Evolutionary conservation across 768 basidiomycete species (phyloP), one percentile per base, ranked within the genome.

Genomic region (Lentinula sp.): DNA sequence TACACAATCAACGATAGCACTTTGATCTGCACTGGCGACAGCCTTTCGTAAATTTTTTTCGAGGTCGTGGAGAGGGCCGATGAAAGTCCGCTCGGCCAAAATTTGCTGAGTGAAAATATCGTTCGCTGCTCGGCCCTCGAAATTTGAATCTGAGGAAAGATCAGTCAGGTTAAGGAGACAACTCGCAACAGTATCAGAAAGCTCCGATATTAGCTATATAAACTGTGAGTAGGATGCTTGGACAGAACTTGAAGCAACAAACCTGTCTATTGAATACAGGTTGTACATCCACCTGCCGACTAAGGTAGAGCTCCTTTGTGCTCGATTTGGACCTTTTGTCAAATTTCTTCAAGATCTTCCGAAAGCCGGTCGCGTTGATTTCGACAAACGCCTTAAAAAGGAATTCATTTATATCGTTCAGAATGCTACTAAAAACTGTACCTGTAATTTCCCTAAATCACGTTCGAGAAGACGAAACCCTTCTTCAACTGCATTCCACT

Each of bases 271-370:
- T 95, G 76, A 98, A 98, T 46, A 95, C 94, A 0, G 95, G 97
- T 67, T 98, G 97, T n/a, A 98, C 91, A 66, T 99, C 97, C 2
- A 99, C 95, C 71, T 98, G 97, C 35, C 97, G 86, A 50, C 92
- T 85, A 18, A 99, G 85, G 73, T 98, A 98, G 4, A 98, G 81
- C 69, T 99, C 97, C 70, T 95, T 98, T n/a, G 92, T 98, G 20
- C 88, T 86, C 1, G 92, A 94, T 46, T 88, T 97, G 41, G 94
- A 94, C 51, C 93, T 85, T 74, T 98, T 99, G 75, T 98, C 97
- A 82, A 93, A 99, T 72, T 99, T 99, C 71, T 99, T 98, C 63
- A 98, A 74, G 52, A 98, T 98, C 73, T 98, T 98, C 49, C 95
- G 85, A 72, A 98, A 98, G 3, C 95, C 97, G 9, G 88, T 93